Percentiles rank a stretch among this genome's conserved stretches.
These are phyloP conservation scores for peach (Prunus persica) DNA, from an alignment of 306 rosid genomes.

Conservation along the genomic window DNA sequence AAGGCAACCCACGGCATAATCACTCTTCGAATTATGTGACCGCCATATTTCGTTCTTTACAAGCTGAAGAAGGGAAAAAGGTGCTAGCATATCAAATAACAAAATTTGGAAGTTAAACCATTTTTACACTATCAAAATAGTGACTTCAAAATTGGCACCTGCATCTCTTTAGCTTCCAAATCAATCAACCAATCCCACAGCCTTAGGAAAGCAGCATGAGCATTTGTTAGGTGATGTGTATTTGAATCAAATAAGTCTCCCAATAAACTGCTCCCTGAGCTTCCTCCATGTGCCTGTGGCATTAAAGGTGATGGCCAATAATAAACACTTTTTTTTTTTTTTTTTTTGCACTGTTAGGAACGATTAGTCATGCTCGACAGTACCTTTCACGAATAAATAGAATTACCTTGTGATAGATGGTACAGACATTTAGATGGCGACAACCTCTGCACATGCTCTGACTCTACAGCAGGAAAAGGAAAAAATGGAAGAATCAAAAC, in stretches of 20 bases:
- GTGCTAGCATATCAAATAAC: neutral
- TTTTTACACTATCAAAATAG: constrained; percentile 4
- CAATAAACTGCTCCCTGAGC: constrained; percentile 62
- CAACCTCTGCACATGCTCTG: constrained; percentile 74
- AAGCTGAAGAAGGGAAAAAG: constrained; percentile 37
- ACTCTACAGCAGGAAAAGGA: constrained; percentile 49
- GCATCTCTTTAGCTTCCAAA: constrained; percentile 76
- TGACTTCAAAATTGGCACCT: constrained; percentile 51
- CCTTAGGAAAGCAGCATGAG: constrained; percentile 61
- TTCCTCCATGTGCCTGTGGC: constrained; percentile 76
- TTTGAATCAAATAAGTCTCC: constrained; percentile 60
- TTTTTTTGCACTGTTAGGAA: neutral
- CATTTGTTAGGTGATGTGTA: constrained; percentile 56
- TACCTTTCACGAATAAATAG: constrained; percentile 11
- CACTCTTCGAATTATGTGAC: constrained; percentile 43
- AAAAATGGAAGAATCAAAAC: constrained; percentile 16
- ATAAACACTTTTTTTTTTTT: neutral
- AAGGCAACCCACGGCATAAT: constrained; percentile 39
- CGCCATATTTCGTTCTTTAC: constrained; percentile 67
- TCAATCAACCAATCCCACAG: constrained; percentile 90
- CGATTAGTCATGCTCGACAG: neutral
- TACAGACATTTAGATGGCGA: constrained; percentile 86
- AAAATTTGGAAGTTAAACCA: constrained; percentile 9
- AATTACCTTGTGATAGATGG: constrained; percentile 85
- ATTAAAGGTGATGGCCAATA: constrained; percentile 8